phyloP scores from a whole-genome alignment of 2,329 filamentous ascomycete genomes.

The Macrophomina phaseolina region DNA sequence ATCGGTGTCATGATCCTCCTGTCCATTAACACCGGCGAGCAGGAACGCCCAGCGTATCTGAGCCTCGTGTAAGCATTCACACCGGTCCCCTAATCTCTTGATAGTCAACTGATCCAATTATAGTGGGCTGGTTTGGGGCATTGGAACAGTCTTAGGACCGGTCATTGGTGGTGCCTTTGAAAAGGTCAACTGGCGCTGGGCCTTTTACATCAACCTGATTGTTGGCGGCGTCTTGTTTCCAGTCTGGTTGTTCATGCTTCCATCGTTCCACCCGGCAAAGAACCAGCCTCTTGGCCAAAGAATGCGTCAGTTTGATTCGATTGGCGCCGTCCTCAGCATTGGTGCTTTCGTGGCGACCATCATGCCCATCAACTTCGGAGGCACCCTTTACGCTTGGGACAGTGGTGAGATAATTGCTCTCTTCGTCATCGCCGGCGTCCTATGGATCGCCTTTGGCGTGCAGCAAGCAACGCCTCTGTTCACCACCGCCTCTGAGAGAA shows the following conservation, averaged over 20 bases:
- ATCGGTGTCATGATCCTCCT: slow-evolving; percentile 35
- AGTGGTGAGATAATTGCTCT: slow-evolving; percentile 51
- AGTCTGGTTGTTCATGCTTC: not conserved
- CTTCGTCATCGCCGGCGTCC: slow-evolving; percentile 52
- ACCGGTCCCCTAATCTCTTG: too few relatives aligned
- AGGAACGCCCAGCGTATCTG: slow-evolving; percentile 32
- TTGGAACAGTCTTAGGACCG: slow-evolving; percentile 37
- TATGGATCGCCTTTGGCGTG: slow-evolving; percentile 47
- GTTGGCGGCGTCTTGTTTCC: not conserved
- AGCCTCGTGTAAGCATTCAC: too few relatives aligned
- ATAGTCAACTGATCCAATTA: slow-evolving; percentile 25
- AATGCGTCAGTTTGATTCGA: too few relatives aligned
- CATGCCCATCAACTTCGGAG: slow-evolving; percentile 60
- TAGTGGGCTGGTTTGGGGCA: slow-evolving; percentile 32
- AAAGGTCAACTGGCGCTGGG: slow-evolving; percentile 35
- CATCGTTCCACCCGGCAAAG: not conserved
- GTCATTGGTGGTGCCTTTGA: slow-evolving; percentile 42
- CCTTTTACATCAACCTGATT: slow-evolving; percentile 26
- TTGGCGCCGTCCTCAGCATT: slow-evolving; percentile 30
- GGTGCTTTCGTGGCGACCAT: too few relatives aligned
- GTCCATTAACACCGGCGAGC: slow-evolving; percentile 30
- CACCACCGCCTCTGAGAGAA: too few relatives aligned
- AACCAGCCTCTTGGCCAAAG: too few relatives aligned
- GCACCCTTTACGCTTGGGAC: slow-evolving; percentile 56
- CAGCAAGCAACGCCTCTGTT: too few relatives aligned